Evolutionary conservation across 345 rosid species (phyloP), one percentile per base, ranked within the genome.

Genomic region (Eucalyptus tenuipes): DNA sequence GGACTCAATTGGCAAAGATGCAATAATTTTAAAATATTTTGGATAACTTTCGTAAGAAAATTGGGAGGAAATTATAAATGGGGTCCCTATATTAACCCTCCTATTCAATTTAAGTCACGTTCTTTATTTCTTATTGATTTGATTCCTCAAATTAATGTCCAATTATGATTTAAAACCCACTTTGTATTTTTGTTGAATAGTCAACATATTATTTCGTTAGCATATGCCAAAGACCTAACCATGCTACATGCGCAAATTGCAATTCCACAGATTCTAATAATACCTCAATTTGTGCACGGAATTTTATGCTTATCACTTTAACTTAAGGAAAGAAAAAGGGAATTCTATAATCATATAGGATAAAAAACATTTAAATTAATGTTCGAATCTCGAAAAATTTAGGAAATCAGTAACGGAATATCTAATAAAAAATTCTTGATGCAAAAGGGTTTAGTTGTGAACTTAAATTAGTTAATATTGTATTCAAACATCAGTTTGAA

Each of bases 21-120:
- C 57, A 52, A 52, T 20, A 52, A 0, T 52, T 18, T 52, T 3
- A 7, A 49, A 52, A 52, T 7, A 1, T 0, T 0, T 7, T 52
- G 10, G 53, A 52, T 20, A 18, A 52, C 57, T 52, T 52, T 8
- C 4, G 4, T 20, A 52, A 66, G 22, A 68, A 68, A 68, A 31
- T 68, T 17, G 79, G 10, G 79, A 31, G 79, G 80, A 68, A 68
- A 68, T 68, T 17, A 68, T 68, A 31, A n/a, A 17, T 16, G 24
- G 44, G 44, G 7, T 17, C 80, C 0, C 44, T 8, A 16, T 33
- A 17, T 1, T 16, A 1, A 31, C 10, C 13, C 2, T 68, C 80
- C 44, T 33, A 68, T 68, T 68, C 80, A 68, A 9, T 68, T 68
- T 33, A 25, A 44, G 24, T 10, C 44, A 17, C 13, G 13, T 16